Conservation (phyloP, 176 grass and related monocot species). For the Oryza brachyantha region DNA sequence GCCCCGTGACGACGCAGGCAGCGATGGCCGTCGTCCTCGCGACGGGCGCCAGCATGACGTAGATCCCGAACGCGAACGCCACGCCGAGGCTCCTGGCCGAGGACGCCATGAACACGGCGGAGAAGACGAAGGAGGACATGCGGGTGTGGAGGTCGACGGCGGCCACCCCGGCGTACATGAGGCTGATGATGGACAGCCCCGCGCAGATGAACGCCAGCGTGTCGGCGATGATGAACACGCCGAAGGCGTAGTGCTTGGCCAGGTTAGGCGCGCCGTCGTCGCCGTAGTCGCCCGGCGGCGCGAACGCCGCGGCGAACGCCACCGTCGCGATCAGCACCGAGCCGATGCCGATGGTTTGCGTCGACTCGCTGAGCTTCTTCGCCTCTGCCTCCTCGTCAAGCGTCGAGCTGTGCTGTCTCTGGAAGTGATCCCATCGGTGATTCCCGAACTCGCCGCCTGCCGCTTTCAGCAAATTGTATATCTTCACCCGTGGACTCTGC, state of each 20-base stretch:
- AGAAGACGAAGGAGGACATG: conserved; percentile 16
- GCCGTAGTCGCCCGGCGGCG: conserved; percentile 19
- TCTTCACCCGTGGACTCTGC: conserved; percentile 13
- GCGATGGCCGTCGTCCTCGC: conserved; percentile 15
- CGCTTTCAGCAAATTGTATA: neutral
- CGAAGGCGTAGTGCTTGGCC: neutral
- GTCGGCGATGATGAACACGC: conserved; percentile 40
- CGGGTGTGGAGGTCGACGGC: conserved; percentile 30
- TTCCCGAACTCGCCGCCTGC: neutral
- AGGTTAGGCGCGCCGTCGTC: conserved; percentile 2
- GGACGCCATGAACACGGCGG: conserved; percentile 8
- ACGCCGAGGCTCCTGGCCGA: conserved; percentile 32
- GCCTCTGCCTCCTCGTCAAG: neutral
- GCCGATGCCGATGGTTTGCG: conserved; percentile 37
- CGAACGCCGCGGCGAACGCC: conserved; percentile 27
- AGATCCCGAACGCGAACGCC: conserved; percentile 29
- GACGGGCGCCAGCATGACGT: neutral
- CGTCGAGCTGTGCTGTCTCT: neutral
- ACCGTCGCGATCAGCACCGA: conserved; percentile 41
- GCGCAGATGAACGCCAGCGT: conserved; percentile 35
- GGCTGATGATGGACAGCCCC: conserved; percentile 26
- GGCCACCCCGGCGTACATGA: conserved; percentile 38
- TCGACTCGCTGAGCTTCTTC: conserved; percentile 24
- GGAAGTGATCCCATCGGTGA: neutral
- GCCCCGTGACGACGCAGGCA: neutral